Conservation (phyloP, 1,284 basidiomycete genomes). For the Cutaneotrichosporon arboriforme region DNA sequence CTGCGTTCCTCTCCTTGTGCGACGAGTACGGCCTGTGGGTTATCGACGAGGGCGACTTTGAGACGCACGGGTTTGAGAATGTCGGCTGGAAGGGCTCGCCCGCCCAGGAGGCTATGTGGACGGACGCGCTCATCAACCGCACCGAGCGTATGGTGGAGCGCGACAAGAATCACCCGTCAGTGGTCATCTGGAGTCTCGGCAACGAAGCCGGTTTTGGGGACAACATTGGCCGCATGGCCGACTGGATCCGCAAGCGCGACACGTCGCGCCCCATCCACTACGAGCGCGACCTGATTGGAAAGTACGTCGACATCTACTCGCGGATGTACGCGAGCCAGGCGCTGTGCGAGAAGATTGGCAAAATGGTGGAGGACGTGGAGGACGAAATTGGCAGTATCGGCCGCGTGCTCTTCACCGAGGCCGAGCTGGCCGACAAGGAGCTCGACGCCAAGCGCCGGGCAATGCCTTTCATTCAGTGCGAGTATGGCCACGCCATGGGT, state of each 20-base stretch:
- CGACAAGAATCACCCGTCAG: slow-evolving; percentile 29
- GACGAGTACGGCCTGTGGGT: slow-evolving; percentile 31
- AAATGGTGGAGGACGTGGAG: slow-evolving; percentile 9
- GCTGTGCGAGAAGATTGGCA: slow-evolving; percentile 20
- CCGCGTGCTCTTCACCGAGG: slow-evolving; percentile 5
- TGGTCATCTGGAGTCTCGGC: slow-evolving; percentile 29
- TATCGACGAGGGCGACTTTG: slow-evolving; percentile 26
- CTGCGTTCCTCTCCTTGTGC: slow-evolving; percentile 24
- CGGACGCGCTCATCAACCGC: slow-evolving; percentile 19
- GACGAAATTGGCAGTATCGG: slow-evolving; percentile 19
- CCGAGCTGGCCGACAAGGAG: slow-evolving; percentile 5
- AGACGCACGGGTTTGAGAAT: slow-evolving; percentile 26
- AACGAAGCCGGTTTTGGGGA: slow-evolving; percentile 24
- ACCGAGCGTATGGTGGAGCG: slow-evolving; percentile 20
- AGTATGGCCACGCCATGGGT: slow-evolving; percentile 30
- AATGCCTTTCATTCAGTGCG: slow-evolving; percentile 22
- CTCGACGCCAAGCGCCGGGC: slow-evolving; percentile 7
- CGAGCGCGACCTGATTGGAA: slow-evolving; percentile 18
- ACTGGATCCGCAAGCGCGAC: slow-evolving; percentile 19
- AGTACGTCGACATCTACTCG: slow-evolving; percentile 23
- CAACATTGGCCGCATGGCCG: slow-evolving; percentile 25
- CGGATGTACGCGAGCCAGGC: slow-evolving; percentile 23
- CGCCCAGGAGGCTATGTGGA: slow-evolving; percentile 12
- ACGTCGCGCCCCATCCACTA: slow-evolving; percentile 24
- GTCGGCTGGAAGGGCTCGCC: slow-evolving; percentile 20